Base-by-base conservation (phyloP, 2,329 filamentous ascomycete genomes). In the Colletotrichum limetticola region DNA sequence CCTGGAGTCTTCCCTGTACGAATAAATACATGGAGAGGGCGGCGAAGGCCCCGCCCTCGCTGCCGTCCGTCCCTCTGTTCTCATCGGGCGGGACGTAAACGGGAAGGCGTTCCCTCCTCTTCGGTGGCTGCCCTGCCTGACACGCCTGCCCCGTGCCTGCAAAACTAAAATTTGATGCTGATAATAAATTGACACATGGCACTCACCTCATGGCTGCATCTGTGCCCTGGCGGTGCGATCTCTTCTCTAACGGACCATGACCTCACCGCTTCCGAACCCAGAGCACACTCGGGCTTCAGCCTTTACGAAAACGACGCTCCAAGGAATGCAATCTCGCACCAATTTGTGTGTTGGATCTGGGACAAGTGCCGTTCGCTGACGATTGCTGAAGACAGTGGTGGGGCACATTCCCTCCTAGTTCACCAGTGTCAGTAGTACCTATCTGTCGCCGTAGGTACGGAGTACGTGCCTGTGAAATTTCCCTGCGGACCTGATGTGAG, bases 341-440 rank as follows among this genome's bases (percentile, higher is more conserved):
- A 49, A n/a, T 49, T n/a, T 49, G 19, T 49, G 42, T 42, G 59
- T 69, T 72, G 59, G 30, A 69, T 69, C 66, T 49, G 59, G 70
- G 59, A 55, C 66, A 72, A 58, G 59, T 55, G 53, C 42, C 53
- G 24, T 14, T 56, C 59, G 66, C 59, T 72, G 42, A 69, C 70
- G 66, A 72, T 72, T 72, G 66, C 66, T 72, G 46, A 64, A 72
- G 70, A 72, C 46, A 42, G 9, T 19, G 30, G 35, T 24, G 42
- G 42, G 42, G 42, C 53, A 24, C 35, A 59, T 59, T 53, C 57
- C 56, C 37, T 30, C 16, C 16, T 16, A 42, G 37, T 19, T 19
- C 37, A 19, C 16, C 37, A 19, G 37, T 42, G 37, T 19, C 37
- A 42, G 37, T 42, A 19, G 37, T 19, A 19, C 16, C 16, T 42